Percentiles rank a stretch among this genome's conserved stretches.
Evolutionary conservation across 352 stramenopile species (phyloP).

Genomic region (Phytopythium kandeliae): DNA sequence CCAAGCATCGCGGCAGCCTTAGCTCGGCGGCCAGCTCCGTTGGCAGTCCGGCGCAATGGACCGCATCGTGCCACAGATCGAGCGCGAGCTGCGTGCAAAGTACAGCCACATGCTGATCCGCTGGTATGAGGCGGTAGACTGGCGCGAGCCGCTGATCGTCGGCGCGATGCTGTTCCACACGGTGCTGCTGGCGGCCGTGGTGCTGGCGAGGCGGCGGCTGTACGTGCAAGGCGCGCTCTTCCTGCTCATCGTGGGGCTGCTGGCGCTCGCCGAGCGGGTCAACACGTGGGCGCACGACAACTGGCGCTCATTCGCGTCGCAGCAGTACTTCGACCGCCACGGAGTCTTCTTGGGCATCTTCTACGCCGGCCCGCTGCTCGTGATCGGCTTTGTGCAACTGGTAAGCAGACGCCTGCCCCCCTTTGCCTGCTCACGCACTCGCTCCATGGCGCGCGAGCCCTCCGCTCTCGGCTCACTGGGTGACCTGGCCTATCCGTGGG

Average conservation of each 20-base stretch:
- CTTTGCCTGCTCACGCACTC: neutral
- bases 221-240: conserved; percentile 61
- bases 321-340: conserved; percentile 78
- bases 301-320: conserved; percentile 62
- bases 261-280: conserved; percentile 49
- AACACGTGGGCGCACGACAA: conserved; percentile 57
- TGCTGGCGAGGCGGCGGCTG: conserved; percentile 52
- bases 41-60: conserved; percentile 46
- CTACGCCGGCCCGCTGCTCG: conserved; percentile 67
- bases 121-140: conserved; percentile 83
- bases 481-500: no score
- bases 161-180: conserved; percentile 52
- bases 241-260: conserved; percentile 46
- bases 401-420: conserved; percentile 12
- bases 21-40: no score
- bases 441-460: no score
- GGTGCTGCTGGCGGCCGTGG: conserved; percentile 42
- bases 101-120: conserved; percentile 70
- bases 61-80: conserved; percentile 46
- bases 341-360: conserved; percentile 85
- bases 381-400: conserved; percentile 73
- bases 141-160: conserved; percentile 66
- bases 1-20: no score
- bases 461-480: no score
- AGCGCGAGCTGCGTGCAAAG: conserved; percentile 62